A percentile compares a stretch with the other conserved stretches of the same genome.
These are phyloP conservation scores for Apiospora koreana DNA, from an alignment of 2,329 filamentous ascomycete genomes.

Conservation along the genomic window DNA sequence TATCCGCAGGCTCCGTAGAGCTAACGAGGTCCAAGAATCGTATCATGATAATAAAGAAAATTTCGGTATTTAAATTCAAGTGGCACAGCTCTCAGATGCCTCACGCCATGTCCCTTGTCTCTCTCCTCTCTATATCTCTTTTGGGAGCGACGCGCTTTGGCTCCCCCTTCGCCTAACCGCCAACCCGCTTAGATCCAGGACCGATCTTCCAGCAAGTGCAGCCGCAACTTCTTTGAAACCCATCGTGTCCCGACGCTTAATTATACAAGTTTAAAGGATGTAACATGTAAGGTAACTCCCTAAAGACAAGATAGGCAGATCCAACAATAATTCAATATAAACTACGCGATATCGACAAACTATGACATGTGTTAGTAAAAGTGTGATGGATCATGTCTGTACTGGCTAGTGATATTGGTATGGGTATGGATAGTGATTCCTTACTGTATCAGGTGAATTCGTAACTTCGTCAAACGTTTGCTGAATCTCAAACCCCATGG, in stretches of 20 bases:
- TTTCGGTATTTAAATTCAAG: background rate
- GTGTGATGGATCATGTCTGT: background rate
- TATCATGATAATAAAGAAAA: background rate
- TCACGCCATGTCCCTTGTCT: background rate
- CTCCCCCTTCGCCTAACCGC: background rate
- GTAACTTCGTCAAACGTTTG: slow-evolving; percentile 35
- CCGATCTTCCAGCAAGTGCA: background rate
- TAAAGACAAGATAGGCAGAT: too few species aligned
- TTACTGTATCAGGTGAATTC: slow-evolving; percentile 35
- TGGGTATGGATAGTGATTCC: slow-evolving; percentile 11
- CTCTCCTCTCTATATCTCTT: background rate
- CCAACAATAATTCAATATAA: background rate
- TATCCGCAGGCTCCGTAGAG: background rate
- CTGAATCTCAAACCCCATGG: slow-evolving; percentile 35
- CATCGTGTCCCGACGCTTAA: background rate
- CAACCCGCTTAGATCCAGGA: background rate
- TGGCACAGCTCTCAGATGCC: background rate
- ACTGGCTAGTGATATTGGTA: too few species aligned
- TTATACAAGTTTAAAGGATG: background rate
- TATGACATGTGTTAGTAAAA: background rate
- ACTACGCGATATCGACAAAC: background rate
- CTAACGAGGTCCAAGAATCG: background rate
- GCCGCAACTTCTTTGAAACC: background rate
- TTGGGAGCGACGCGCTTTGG: background rate
- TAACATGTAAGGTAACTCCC: background rate